phyloP scores from a whole-genome alignment of 2,329 filamentous ascomycete species.

The Pseudogymnoascus sp. region DNA sequence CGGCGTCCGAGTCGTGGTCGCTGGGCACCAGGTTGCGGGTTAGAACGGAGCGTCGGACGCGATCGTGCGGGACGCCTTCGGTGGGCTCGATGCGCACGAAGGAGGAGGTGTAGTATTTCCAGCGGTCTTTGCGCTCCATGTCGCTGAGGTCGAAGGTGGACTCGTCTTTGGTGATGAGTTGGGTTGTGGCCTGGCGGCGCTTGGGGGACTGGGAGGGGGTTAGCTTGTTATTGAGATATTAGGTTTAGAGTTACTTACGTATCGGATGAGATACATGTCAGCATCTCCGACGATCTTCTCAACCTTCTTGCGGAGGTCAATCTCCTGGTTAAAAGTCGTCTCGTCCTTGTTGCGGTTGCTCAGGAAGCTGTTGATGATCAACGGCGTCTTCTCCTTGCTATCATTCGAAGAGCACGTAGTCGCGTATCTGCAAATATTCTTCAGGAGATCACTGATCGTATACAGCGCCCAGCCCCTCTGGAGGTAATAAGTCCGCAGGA shows the following conservation, averaged over 20 bases:
- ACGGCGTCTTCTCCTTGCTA: slow-evolving; percentile 84
- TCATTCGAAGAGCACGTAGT: slow-evolving; percentile 79
- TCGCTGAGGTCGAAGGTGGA: slow-evolving; percentile 83
- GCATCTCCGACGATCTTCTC: slow-evolving; percentile 90
- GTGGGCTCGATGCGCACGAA: slow-evolving; percentile 86
- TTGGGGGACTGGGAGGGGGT: slow-evolving; percentile 51
- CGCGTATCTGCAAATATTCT: slow-evolving; percentile 71
- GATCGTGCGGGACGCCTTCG: slow-evolving; percentile 61
- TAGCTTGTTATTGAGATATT: slow-evolving; percentile 25
- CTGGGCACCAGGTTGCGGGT: slow-evolving; percentile 42
- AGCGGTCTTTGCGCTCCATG: slow-evolving; percentile 71
- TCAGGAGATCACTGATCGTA: slow-evolving; percentile 81
- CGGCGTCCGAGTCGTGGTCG: slow-evolving; percentile 55
- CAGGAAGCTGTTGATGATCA: slow-evolving; percentile 82
- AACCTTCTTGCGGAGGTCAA: slow-evolving; percentile 82
- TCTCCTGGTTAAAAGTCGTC: slow-evolving; percentile 83
- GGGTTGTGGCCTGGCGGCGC: slow-evolving; percentile 61
- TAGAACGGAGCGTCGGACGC: slow-evolving; percentile 61
- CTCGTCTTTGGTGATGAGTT: slow-evolving; percentile 60
- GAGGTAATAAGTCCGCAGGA: slow-evolving; percentile 84
- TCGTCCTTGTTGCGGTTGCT: slow-evolving; percentile 72
- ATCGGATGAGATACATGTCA: slow-evolving; percentile 83
- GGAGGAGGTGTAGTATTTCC: slow-evolving; percentile 94
- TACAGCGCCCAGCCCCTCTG: slow-evolving; percentile 89
- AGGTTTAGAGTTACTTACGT: slow-evolving; percentile 55